Evolutionary conservation across 2,329 filamentous ascomycete genomes (phyloP).

Genomic region (Madurella fahalii): DNA sequence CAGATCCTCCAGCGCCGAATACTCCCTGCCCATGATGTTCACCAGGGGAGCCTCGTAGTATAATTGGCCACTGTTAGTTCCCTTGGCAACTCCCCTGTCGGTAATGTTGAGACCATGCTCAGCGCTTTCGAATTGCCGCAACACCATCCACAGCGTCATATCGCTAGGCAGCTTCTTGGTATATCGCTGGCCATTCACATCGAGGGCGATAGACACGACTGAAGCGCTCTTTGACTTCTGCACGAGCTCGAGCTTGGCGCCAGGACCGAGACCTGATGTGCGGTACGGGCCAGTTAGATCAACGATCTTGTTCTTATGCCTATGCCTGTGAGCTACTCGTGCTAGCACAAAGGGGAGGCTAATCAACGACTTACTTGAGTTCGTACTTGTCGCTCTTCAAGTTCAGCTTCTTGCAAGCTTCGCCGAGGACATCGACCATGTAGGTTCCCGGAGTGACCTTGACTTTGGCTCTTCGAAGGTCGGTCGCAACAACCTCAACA

Average conservation of each 20-base stretch:
- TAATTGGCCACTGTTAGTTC: constrained; percentile 63
- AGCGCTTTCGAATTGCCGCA: constrained; percentile 81
- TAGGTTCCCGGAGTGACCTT: constrained; percentile 80
- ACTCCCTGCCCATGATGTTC: constrained; percentile 75
- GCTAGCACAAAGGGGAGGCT: too few species aligned
- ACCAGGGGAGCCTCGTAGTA: constrained; percentile 85
- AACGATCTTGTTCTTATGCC: constrained; percentile 77
- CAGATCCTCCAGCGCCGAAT: constrained; percentile 73
- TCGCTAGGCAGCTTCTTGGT: constrained; percentile 84
- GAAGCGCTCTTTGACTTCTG: constrained; percentile 80
- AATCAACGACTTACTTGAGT: constrained; percentile 60
- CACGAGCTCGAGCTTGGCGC: constrained; percentile 89
- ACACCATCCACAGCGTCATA: constrained; percentile 80
- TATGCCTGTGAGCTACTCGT: constrained; percentile 32
- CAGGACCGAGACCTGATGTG: constrained; percentile 73
- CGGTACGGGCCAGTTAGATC: constrained; percentile 83
- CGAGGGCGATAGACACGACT: constrained; percentile 82
- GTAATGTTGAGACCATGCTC: constrained; percentile 73
- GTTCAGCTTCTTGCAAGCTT: constrained; percentile 81
- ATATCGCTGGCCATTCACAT: constrained; percentile 66
- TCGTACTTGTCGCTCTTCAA: constrained; percentile 69
- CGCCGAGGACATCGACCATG: constrained; percentile 77
- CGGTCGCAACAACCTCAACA: constrained; percentile 80
- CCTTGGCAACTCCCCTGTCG: constrained; percentile 68
- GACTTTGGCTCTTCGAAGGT: constrained; percentile 71